phyloP scores from a whole-genome alignment of 768 basidiomycete genomes.

The Suillus sp. region DNA sequence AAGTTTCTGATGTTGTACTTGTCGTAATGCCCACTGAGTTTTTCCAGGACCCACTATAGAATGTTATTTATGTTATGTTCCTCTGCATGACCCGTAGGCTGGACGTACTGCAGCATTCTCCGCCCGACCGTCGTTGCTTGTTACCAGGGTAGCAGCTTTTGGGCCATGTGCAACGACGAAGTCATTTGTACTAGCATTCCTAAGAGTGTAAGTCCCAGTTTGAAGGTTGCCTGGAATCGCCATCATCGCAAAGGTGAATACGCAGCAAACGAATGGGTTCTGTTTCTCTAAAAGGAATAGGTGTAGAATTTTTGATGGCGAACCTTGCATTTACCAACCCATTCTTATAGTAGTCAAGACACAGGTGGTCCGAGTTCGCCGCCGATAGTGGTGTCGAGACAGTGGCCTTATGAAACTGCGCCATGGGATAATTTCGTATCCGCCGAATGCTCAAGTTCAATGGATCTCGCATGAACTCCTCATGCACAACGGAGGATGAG shows the following conservation, averaged over 20 bases:
- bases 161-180: not conserved
- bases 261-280: no score
- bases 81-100: not conserved
- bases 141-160: not conserved
- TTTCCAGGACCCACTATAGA: slow-evolving; percentile 5
- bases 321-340: not conserved
- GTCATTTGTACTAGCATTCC: slow-evolving; percentile 7
- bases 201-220: slow-evolving; percentile 7
- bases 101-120: slow-evolving; percentile 8
- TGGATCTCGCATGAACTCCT: not conserved
- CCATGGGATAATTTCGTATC: not conserved
- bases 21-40: slow-evolving; percentile 9
- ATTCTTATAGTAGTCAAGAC: slow-evolving; percentile 5
- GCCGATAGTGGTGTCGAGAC: not conserved
- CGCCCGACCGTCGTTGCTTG: not conserved
- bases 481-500: not conserved
- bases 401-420: not conserved
- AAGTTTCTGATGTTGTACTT: slow-evolving; percentile 9
- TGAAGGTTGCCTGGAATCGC: not conserved
- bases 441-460: not conserved
- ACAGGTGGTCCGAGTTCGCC: not conserved
- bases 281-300: not conserved
- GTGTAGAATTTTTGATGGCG: not conserved
- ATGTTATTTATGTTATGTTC: not conserved
- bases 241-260: not conserved